Conservation (phyloP, 2,329 filamentous ascomycete species). For the Neurospora crassa region DNA sequence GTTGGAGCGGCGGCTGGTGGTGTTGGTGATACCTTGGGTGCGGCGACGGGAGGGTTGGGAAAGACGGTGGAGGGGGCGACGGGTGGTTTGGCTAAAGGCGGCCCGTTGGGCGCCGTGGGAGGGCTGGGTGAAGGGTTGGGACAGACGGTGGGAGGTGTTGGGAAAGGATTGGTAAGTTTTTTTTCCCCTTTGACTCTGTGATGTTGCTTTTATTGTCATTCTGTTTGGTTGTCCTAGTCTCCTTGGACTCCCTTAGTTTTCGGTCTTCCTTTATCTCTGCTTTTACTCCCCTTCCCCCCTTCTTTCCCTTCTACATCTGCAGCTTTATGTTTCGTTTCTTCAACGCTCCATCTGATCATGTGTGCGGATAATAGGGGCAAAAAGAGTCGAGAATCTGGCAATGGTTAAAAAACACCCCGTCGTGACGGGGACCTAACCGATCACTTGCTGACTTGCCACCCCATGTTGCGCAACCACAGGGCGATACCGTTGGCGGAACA, state of each 20-base stretch:
- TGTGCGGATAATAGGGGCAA: neutral
- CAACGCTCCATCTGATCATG: neutral
- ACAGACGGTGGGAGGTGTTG: constrained; percentile 13
- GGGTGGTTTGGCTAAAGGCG: constrained; percentile 8
- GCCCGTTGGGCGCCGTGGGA: constrained; percentile 11
- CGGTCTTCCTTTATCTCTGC: neutral
- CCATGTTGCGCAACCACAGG: constrained; percentile 2
- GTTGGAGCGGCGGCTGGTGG: constrained; percentile 8
- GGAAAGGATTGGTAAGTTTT: constrained; percentile 13
- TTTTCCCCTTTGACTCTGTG: neutral
- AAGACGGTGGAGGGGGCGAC: constrained; percentile 11
- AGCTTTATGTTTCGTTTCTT: neutral
- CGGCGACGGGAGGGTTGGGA: constrained; percentile 5
- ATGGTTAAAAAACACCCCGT: constrained; percentile 4
- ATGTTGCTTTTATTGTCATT: neutral
- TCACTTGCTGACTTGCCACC: constrained; percentile 2
- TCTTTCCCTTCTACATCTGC: neutral
- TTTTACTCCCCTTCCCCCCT: neutral
- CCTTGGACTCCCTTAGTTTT: neutral
- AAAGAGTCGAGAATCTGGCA: constrained; percentile 6
- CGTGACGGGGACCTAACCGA: neutral
- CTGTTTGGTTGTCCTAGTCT: neutral
- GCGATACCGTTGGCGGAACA: constrained; percentile 11
- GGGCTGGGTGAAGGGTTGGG: constrained; percentile 11
- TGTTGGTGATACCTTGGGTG: constrained; percentile 7